Base-by-base conservation (phyloP, 2,329 filamentous ascomycete species). In the Exophiala viscosa region DNA sequence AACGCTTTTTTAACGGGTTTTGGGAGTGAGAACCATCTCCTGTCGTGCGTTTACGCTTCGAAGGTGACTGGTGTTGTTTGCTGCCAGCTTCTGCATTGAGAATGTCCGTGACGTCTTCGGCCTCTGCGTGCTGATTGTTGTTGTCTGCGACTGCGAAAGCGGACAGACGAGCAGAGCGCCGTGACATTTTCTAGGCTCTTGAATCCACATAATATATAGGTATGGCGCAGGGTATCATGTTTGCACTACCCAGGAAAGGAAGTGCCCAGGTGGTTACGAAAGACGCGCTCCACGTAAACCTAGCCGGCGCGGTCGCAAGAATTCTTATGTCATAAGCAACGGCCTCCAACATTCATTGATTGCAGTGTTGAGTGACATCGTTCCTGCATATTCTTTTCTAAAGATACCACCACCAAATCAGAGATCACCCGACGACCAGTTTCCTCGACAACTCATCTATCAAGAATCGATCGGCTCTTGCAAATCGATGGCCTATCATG, bases 81-180 rank as follows among this genome's bases (percentile, higher is more conserved):
- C 17, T 39, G 33, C 45, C 31, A 9, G 54, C 57, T 35, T 48
- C 47, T 7, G 57, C 54, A 28, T 59, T 57, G n/a, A 57, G 43
- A 28, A 57, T 59, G 8, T 36, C 46, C 9, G 48, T 57, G 7
- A 57, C 57, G 35, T 55, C 54, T 38, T 52, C 35, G 15, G 36
- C 54, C 7, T 58, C 55, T 23, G 15, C 33, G 3, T 15, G 14
- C 15, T 54, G 23, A 31, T n/a, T 20, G 14, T 28, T 34, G 8
- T n/a, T 20, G 14, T 13, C 34, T 35, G 14, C 28, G 18, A 41
- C 43, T 31, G 33, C 32, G 17, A 45, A 33, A 8, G n/a, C 15
- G 10, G 42, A 45, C n/a, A 34, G 28, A 15, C 42, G 42, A 17
- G 42, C 42, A n/a, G 42, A 45, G 23, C 42, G 28, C 15, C 42